Percentiles rank a stretch among this genome's conserved stretches.
Evolutionary conservation across 164 flowering plant genomes (phyloP).

Genomic region (Stephania japonica): DNA sequence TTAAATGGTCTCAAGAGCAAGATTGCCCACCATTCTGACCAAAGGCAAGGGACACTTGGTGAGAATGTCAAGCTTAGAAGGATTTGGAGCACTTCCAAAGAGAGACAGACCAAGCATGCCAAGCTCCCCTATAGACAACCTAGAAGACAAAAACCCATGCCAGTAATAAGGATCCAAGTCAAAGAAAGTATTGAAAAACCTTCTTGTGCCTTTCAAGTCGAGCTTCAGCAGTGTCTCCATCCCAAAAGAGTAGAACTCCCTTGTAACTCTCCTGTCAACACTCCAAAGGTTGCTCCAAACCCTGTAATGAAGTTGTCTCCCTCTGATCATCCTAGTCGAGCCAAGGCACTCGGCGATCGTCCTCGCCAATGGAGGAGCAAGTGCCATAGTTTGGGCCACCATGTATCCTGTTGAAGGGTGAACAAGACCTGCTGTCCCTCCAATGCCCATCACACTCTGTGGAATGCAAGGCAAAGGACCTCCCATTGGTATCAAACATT

Average conservation of each 20-base stretch:
- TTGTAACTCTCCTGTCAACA: conserved; percentile 27
- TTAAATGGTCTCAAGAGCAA: conserved; percentile 39
- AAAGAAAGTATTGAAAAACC: conserved; percentile 72
- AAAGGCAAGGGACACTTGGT: conserved; percentile 67
- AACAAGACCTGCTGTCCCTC: conserved; percentile 62
- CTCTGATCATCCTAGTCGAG: conserved; percentile 70
- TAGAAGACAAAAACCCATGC: conserved; percentile 50
- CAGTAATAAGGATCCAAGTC: conserved; percentile 28
- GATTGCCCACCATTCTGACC: conserved; percentile 47
- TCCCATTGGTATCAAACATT: conserved; percentile 85
- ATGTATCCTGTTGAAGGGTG: conserved; percentile 74
- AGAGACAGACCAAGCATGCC: conserved; percentile 37
- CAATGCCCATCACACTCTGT: conserved; percentile 53
- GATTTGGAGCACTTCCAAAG: conserved; percentile 49
- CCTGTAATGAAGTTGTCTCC: conserved; percentile 34
- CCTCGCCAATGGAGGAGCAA: conserved; percentile 41
- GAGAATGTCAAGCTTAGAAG: conserved; percentile 50
- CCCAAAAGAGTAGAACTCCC: conserved; percentile 67
- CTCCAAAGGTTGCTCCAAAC: conserved; percentile 76
- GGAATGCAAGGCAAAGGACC: conserved; percentile 75
- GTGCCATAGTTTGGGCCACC: conserved; percentile 48
- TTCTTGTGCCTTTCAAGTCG: conserved; percentile 56
- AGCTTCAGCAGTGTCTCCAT: conserved; percentile 76
- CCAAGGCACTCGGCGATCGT: conserved; percentile 65
- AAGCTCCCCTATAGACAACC: conserved; percentile 44